Conservation (phyloP, 1,284 basidiomycete species). For the Caloboletus inedulis region DNA sequence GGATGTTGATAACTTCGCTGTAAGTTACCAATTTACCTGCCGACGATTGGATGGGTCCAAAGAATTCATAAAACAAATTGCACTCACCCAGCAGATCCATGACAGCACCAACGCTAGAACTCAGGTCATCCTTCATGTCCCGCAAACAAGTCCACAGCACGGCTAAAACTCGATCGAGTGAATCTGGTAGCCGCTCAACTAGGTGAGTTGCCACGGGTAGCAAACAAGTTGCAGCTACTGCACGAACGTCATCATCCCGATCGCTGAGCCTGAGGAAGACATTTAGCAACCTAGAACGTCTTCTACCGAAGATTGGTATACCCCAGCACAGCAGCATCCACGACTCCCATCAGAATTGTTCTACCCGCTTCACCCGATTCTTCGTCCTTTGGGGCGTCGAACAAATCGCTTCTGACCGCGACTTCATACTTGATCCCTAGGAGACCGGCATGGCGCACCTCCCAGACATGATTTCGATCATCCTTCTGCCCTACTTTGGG, state of each 20-base stretch:
- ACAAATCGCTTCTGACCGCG: slow-evolving; percentile 84
- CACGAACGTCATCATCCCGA: slow-evolving; percentile 94
- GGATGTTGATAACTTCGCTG: slow-evolving; percentile 73
- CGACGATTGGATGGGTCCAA: slow-evolving; percentile 1
- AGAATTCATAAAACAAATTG: not conserved
- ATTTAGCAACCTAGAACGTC: slow-evolving; percentile 14
- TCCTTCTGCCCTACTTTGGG: slow-evolving; percentile 40
- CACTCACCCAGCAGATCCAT: slow-evolving; percentile 89
- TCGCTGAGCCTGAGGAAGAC: slow-evolving; percentile 69
- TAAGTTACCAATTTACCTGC: slow-evolving; percentile 80
- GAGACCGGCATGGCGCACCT: slow-evolving; percentile 94
- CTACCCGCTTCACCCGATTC: slow-evolving; percentile 40
- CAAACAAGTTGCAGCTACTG: slow-evolving; percentile 91
- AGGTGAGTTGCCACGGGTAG: slow-evolving; percentile 83
- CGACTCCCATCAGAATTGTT: slow-evolving; percentile 69
- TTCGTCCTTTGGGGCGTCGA: slow-evolving; percentile 46
- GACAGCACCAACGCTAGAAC: slow-evolving; percentile 93
- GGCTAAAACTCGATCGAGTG: slow-evolving; percentile 70
- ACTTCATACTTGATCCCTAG: slow-evolving; percentile 98
- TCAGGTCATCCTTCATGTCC: slow-evolving; percentile 95
- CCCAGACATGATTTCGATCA: slow-evolving; percentile 82
- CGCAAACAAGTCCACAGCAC: slow-evolving; percentile 91
- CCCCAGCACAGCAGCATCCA: slow-evolving; percentile 87
- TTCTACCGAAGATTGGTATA: slow-evolving; percentile 36
- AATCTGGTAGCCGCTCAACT: slow-evolving; percentile 73